Conservation (phyloP, 2,329 filamentous ascomycete genomes). For the Xylaria sp. region DNA sequence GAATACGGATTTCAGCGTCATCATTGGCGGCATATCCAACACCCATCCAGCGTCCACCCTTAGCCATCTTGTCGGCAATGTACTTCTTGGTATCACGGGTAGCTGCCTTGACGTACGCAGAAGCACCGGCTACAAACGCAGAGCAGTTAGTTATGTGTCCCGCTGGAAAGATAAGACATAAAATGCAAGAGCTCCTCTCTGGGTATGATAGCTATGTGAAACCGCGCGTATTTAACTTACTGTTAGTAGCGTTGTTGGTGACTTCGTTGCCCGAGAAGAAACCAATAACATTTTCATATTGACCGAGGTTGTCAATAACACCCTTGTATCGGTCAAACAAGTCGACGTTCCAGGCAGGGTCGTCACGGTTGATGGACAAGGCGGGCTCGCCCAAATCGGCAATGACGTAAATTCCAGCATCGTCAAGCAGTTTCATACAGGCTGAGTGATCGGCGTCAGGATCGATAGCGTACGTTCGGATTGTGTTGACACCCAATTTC, state of each 20-base stretch:
- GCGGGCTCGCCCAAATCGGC: constrained; percentile 77
- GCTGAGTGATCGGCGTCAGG: constrained; percentile 71
- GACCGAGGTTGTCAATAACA: constrained; percentile 74
- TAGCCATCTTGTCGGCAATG: constrained; percentile 68
- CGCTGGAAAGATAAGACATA: neutral
- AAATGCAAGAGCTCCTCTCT: neutral
- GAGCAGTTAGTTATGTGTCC: constrained; percentile 5
- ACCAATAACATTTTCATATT: constrained; percentile 80
- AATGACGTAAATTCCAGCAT: constrained; percentile 81
- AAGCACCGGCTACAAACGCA: constrained; percentile 61
- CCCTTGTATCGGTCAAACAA: constrained; percentile 75
- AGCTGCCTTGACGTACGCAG: constrained; percentile 82
- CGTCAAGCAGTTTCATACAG: constrained; percentile 75
- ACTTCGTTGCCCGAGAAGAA: constrained; percentile 89
- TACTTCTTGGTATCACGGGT: constrained; percentile 84
- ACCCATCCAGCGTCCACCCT: constrained; percentile 73
- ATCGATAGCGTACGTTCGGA: constrained; percentile 82
- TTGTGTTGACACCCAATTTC: constrained; percentile 75
- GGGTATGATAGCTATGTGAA: neutral
- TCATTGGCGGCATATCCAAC: constrained; percentile 86
- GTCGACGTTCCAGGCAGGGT: constrained; percentile 73
- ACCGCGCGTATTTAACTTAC: constrained; percentile 35
- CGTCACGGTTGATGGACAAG: constrained; percentile 74
- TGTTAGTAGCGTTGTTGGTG: constrained; percentile 78
- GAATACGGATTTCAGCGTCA: constrained; percentile 74